A percentile compares a stretch with the other conserved stretches of the same genome.
phyloP scores from a whole-genome alignment of 2,329 filamentous ascomycete genomes.

The Conoideocrella luteorostrata region DNA sequence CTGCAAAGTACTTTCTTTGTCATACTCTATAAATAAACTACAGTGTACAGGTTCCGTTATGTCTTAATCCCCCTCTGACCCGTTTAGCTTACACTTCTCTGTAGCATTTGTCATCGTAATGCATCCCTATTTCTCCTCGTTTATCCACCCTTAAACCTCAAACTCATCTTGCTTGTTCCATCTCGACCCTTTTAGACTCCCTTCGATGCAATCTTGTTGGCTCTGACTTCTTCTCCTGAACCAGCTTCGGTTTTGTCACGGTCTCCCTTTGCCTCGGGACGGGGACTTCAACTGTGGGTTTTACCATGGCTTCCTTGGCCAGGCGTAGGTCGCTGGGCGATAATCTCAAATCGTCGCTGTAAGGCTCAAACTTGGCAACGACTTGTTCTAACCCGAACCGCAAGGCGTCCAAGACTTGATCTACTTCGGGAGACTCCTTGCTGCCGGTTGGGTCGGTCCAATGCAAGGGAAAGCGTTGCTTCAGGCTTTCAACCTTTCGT shows the following conservation, averaged over 20 bases:
- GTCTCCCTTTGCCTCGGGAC: slow-evolving; percentile 19
- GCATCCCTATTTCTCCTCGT: no score
- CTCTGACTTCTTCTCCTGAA: slow-evolving; percentile 17
- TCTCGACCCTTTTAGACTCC: slow-evolving; percentile 17
- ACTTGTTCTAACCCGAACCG: slow-evolving; percentile 60
- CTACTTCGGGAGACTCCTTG: slow-evolving; percentile 58
- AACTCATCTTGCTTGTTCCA: slow-evolving; percentile 21
- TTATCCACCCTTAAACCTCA: no score
- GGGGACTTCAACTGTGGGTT: slow-evolving; percentile 10
- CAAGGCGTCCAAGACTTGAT: slow-evolving; percentile 59
- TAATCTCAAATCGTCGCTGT: slow-evolving; percentile 63
- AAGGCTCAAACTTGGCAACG: slow-evolving; percentile 66
- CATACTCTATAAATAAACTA: no score
- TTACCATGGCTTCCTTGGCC: slow-evolving; percentile 59
- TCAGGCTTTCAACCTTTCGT: slow-evolving; percentile 62
- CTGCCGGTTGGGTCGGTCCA: slow-evolving; percentile 69
- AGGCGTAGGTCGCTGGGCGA: slow-evolving; percentile 64
- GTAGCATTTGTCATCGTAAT: no score
- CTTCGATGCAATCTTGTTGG: slow-evolving; percentile 14
- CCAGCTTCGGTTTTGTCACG: slow-evolving; percentile 20
- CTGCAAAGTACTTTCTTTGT: no score
- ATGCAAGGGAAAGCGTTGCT: slow-evolving; percentile 52
- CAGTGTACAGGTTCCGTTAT: no score
- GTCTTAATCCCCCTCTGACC: no score
- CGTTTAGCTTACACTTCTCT: no score